Evolutionary conservation across 345 rosid genomes (phyloP).

Genomic region (Ceriops decandra): DNA sequence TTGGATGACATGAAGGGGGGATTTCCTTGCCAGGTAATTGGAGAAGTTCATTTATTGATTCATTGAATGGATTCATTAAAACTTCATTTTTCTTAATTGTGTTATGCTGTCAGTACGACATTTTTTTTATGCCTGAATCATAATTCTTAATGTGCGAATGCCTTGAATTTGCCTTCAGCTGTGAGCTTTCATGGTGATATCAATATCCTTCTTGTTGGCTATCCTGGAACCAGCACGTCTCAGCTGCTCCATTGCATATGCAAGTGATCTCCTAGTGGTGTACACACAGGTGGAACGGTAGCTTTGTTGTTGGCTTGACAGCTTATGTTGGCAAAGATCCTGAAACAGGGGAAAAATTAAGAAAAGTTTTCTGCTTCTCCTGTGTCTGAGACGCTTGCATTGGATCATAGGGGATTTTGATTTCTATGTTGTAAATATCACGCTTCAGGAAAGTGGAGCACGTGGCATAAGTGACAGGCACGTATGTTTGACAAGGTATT

Average conservation of each 20-base stretch:
- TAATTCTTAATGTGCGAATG: slow-evolving; percentile 90
- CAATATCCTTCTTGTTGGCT: slow-evolving; percentile 92
- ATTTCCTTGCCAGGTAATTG: slow-evolving; percentile 80
- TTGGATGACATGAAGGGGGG: slow-evolving; percentile 93
- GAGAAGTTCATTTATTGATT: background rate
- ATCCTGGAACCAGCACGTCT: slow-evolving; percentile 97
- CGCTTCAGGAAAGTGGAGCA: slow-evolving; percentile 94
- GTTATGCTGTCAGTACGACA: slow-evolving; percentile 9
- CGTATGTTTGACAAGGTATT: slow-evolving; percentile 88
- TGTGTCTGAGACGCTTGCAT: background rate
- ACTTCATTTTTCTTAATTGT: background rate
- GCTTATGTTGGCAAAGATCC: slow-evolving; percentile 96
- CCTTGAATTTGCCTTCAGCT: slow-evolving; percentile 73
- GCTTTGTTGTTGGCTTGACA: slow-evolving; percentile 97
- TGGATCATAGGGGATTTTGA: slow-evolving; percentile 5
- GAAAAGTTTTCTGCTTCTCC: slow-evolving; percentile 13
- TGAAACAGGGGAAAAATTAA: slow-evolving; percentile 95
- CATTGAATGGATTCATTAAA: background rate
- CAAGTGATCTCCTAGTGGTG: slow-evolving; percentile 71
- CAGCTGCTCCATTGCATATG: slow-evolving; percentile 91
- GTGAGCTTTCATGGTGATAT: slow-evolving; percentile 96
- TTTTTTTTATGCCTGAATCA: slow-evolving; percentile 19
- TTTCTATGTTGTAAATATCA: slow-evolving; percentile 25
- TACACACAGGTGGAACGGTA: slow-evolving; percentile 69
- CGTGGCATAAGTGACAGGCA: slow-evolving; percentile 90